phyloP scores from a whole-genome alignment of 257 asterid genomes.

The Paulownia fortunei region DNA sequence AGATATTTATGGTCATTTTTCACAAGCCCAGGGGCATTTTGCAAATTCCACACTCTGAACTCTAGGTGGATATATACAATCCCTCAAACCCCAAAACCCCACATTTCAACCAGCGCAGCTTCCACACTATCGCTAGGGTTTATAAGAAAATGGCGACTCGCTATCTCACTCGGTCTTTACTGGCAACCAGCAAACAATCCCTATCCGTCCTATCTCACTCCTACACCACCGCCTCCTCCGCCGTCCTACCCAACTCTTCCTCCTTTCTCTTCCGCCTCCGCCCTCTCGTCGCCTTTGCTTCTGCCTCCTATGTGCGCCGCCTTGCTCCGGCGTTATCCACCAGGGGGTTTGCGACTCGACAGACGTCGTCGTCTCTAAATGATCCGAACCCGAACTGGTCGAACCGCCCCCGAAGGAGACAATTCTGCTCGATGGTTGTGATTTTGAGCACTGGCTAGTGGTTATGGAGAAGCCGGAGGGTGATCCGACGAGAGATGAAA shows the following conservation, averaged over 20 bases:
- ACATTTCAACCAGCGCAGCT: background rate
- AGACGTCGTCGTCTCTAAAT: conserved; percentile 67
- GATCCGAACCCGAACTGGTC: conserved; percentile 96
- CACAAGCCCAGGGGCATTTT: conserved; percentile 18
- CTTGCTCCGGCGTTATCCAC: conserved; percentile 42
- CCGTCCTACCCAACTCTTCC: conserved; percentile 35
- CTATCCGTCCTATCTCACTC: conserved; percentile 47
- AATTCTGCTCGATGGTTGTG: conserved; percentile 92
- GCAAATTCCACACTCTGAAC: background rate
- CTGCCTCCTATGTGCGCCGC: conserved; percentile 42
- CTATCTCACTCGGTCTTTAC: conserved; percentile 54
- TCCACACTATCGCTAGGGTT: conserved; percentile 43
- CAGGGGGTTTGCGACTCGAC: conserved; percentile 68
- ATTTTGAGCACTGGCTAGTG: conserved; percentile 98
- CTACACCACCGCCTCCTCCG: conserved; percentile 43
- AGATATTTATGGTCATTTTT: background rate
- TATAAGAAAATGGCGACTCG: conserved; percentile 72
- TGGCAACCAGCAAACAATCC: conserved; percentile 47
- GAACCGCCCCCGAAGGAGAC: conserved; percentile 96
- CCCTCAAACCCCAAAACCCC: conserved; percentile 31
- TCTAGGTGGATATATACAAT: background rate
- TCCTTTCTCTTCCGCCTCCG: conserved; percentile 62
- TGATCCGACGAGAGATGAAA: conserved; percentile 77
- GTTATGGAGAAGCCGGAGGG: conserved; percentile 91
- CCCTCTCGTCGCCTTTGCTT: conserved; percentile 55